Conservation (phyloP, 306 rosid genomes). For the Abrus pulchellus region DNA sequence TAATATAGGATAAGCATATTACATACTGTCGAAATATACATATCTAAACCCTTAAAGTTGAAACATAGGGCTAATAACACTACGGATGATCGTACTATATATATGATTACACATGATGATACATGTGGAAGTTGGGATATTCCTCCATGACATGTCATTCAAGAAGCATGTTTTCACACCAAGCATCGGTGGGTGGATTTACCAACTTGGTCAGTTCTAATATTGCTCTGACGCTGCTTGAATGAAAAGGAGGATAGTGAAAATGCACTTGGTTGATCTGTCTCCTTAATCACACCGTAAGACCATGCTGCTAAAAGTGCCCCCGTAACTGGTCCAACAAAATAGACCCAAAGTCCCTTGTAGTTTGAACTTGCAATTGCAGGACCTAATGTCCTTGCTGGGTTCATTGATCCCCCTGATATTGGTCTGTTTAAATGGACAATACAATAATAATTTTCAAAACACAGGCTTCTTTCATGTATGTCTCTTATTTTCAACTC, state of each 20-base stretch:
- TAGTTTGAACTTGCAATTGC: slow-evolving; percentile 72
- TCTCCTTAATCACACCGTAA: slow-evolving; percentile 61
- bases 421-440: slow-evolving; percentile 64
- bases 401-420: slow-evolving; percentile 95
- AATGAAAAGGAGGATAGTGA: slow-evolving; percentile 49
- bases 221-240: slow-evolving; percentile 48
- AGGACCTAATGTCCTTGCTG: slow-evolving; percentile 88
- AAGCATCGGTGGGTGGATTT: slow-evolving; percentile 22
- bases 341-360: slow-evolving; percentile 76
- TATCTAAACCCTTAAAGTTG: too few species aligned
- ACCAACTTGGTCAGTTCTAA: slow-evolving; percentile 36
- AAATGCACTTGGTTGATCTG: slow-evolving; percentile 41
- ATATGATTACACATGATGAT: background rate
- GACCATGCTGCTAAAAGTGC: slow-evolving; percentile 76
- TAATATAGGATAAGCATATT: background rate
- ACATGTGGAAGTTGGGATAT: slow-evolving; percentile 18
- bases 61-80: too few species aligned
- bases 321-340: slow-evolving; percentile 74
- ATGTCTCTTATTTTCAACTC: slow-evolving; percentile 18
- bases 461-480: background rate
- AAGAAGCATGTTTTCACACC: slow-evolving; percentile 41
- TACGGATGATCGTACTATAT: too few species aligned
- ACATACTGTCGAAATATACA: background rate
- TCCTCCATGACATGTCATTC: slow-evolving; percentile 10
- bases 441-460: slow-evolving; percentile 1